Evolutionary conservation across 208 protist genomes (phyloP).

Genomic region (Crithidia thermophila): DNA sequence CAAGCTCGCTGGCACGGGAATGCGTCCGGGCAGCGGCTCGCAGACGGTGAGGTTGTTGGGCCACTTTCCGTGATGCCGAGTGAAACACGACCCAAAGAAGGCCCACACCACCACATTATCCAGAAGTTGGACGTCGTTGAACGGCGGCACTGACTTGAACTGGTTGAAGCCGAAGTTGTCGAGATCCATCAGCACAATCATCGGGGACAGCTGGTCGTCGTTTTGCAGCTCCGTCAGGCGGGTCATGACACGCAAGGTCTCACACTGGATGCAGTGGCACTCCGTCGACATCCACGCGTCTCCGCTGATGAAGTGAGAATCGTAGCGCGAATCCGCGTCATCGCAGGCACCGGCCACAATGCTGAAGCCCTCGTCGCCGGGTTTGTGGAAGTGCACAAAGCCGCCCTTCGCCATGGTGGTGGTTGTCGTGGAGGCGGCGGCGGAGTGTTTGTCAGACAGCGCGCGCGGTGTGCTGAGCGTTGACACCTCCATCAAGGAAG

Average conservation of each 20-base stretch:
- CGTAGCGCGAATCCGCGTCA: slow-evolving; percentile 38
- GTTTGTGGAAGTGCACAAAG: slow-evolving; percentile 54
- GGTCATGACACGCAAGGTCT: slow-evolving; percentile 56
- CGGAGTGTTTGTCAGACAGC: neutral
- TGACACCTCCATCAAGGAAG: slow-evolving; percentile 1
- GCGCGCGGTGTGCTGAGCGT: neutral
- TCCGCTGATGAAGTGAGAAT: slow-evolving; percentile 65
- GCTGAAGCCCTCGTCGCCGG: slow-evolving; percentile 66
- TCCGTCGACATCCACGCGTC: slow-evolving; percentile 73
- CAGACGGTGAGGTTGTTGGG: slow-evolving; percentile 65
- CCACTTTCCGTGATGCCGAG: slow-evolving; percentile 65
- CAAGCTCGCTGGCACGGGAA: neutral
- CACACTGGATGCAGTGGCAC: slow-evolving; percentile 82
- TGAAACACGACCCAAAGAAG: slow-evolving; percentile 91
- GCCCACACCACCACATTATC: slow-evolving; percentile 78
- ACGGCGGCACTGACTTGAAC: slow-evolving; percentile 69
- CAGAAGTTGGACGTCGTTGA: slow-evolving; percentile 30
- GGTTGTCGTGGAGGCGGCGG: neutral
- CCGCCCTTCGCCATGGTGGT: slow-evolving; percentile 1
- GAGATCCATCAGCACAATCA: slow-evolving; percentile 84
- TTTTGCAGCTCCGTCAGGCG: slow-evolving; percentile 26
- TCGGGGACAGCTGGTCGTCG: slow-evolving; percentile 3
- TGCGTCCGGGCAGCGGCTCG: slow-evolving; percentile 19
- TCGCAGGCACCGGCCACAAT: slow-evolving; percentile 62
- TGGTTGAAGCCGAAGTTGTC: slow-evolving; percentile 92